A percentile compares a stretch with the other conserved stretches of the same genome.
Conservation (phyloP, 148 eudicot genomes). For the Amaranthus cruentus region DNA sequence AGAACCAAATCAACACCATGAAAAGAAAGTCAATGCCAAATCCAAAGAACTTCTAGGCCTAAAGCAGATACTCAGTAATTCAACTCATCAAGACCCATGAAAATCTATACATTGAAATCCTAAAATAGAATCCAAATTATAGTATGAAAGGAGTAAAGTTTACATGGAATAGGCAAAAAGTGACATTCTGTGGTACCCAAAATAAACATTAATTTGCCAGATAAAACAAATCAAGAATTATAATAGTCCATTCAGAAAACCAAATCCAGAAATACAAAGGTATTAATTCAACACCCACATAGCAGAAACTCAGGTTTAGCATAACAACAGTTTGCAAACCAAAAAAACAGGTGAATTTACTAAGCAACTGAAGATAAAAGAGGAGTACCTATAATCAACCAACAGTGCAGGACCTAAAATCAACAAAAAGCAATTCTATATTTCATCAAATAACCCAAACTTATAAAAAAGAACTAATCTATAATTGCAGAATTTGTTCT, state of each 20-base stretch:
- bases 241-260: too few relatives aligned
- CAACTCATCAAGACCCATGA: background rate
- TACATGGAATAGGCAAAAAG: background rate
- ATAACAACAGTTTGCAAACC: background rate
- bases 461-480: too few relatives aligned
- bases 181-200: background rate
- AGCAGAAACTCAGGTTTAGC: slow-evolving; percentile 17
- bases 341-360: background rate
- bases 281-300: slow-evolving; percentile 3
- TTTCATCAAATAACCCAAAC: too few relatives aligned
- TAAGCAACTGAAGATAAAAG: background rate
- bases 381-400: too few relatives aligned
- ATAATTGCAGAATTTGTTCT: too few relatives aligned
- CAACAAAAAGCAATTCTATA: too few relatives aligned
- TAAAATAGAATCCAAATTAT: background rate
- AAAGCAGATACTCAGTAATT: background rate
- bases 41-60: background rate
- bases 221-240: background rate
- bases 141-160: slow-evolving; percentile 2
- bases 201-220: slow-evolving; percentile 3
- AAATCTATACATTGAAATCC: background rate
- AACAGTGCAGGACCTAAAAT: too few relatives aligned
- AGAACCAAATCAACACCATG: background rate
- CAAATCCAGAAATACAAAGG: background rate
- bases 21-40: slow-evolving; percentile 13